Evolutionary conservation across 495 filamentous ascomycete species (phyloP).

Genomic region (Talaromyces trachyspermus): DNA sequence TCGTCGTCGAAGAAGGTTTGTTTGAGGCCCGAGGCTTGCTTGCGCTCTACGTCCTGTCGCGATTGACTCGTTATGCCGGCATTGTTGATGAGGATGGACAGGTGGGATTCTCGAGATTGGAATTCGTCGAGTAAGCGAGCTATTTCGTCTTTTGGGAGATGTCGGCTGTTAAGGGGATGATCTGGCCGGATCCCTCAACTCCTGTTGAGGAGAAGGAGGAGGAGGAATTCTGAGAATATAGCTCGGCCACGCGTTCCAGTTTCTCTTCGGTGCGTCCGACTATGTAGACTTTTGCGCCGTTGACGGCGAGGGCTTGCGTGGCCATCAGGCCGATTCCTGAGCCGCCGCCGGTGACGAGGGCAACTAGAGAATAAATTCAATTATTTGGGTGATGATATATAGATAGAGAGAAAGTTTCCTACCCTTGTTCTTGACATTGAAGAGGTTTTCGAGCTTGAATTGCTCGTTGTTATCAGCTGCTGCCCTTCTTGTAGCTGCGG

Average conservation of each 20-base stretch:
- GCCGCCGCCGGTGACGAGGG: slow-evolving; percentile 49
- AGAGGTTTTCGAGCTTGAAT: slow-evolving; percentile 42
- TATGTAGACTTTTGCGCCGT: slow-evolving; percentile 55
- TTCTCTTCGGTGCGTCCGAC: slow-evolving; percentile 50
- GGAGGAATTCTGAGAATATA: too few relatives aligned
- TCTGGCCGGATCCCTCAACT: slow-evolving; percentile 43
- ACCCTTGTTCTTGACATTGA: slow-evolving; percentile 49
- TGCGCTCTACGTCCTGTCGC: slow-evolving; percentile 24
- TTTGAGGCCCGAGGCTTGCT: slow-evolving; percentile 41
- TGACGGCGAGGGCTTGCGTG: slow-evolving; percentile 52
- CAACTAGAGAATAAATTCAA: slow-evolving; percentile 34
- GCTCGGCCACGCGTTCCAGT: slow-evolving; percentile 43
- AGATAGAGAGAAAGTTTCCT: neutral
- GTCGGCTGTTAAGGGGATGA: slow-evolving; percentile 49
- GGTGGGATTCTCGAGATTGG: slow-evolving; percentile 32
- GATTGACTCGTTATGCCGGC: slow-evolving; percentile 37
- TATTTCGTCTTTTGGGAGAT: slow-evolving; percentile 42
- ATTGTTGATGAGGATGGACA: slow-evolving; percentile 51
- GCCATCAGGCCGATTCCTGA: slow-evolving; percentile 47
- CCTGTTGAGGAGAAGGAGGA: too few relatives aligned
- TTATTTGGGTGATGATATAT: neutral
- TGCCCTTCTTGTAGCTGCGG: neutral
- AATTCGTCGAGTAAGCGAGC: slow-evolving; percentile 36
- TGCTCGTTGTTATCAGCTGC: slow-evolving; percentile 34
- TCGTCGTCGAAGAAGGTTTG: slow-evolving; percentile 50